A percentile compares a stretch with the other conserved stretches of the same genome.
Conservation (phyloP, 371 early-diverging fungal species). For the Rhizopus sp. region DNA sequence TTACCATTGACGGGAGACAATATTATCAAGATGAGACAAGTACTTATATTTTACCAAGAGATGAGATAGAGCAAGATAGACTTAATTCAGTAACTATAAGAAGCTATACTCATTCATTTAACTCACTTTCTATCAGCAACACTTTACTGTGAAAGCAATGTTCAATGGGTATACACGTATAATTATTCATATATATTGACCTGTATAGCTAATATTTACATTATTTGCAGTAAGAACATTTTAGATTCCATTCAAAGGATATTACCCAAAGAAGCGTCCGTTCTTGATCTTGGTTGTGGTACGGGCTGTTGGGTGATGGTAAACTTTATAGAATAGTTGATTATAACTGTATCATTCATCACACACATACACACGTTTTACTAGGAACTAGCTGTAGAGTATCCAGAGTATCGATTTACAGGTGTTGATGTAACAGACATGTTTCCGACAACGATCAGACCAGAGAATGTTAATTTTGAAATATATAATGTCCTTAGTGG, state of each 20-base stretch:
- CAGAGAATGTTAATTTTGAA: slow-evolving; percentile 47
- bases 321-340: slow-evolving; percentile 3
- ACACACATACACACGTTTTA: slow-evolving; percentile 1
- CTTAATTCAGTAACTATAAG: slow-evolving; percentile 38
- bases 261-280: slow-evolving; percentile 9
- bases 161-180: slow-evolving; percentile 11
- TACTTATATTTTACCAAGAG: slow-evolving; percentile 46
- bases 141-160: slow-evolving; percentile 29
- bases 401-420: slow-evolving; percentile 49
- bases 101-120: background rate
- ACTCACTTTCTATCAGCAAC: slow-evolving; percentile 20
- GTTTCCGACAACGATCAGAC: slow-evolving; percentile 46
- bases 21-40: slow-evolving; percentile 39
- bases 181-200: background rate
- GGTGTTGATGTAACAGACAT: slow-evolving; percentile 59
- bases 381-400: slow-evolving; percentile 61
- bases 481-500: slow-evolving; percentile 37
- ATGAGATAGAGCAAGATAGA: slow-evolving; percentile 53
- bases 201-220: background rate
- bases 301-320: slow-evolving; percentile 36
- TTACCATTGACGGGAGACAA: slow-evolving; percentile 43
- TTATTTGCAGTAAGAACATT: slow-evolving; percentile 27
- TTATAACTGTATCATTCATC: slow-evolving; percentile 3
- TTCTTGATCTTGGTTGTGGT: slow-evolving; percentile 34
- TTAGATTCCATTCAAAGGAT: slow-evolving; percentile 20